Base-by-base conservation (phyloP, 23 red algal genomes). In the Gracilaria vermiculophylla region DNA sequence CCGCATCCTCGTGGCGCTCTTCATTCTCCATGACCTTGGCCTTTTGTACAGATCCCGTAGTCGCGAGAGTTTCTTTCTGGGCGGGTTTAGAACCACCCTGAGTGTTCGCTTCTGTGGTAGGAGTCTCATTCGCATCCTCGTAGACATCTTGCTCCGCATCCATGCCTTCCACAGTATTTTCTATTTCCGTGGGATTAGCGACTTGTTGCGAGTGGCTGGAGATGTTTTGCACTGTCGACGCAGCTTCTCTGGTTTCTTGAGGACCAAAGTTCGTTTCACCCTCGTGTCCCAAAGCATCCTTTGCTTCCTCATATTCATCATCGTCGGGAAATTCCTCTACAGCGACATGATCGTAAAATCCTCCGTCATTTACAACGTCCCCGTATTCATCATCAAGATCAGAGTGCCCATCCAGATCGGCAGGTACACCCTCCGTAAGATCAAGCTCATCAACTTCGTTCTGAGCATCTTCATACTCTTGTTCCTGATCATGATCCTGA, bases 351-450 rank as follows among this genome's bases (percentile, higher is more conserved):
- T 40, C 67, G 28, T 73, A 73, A 3, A 73, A 36, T 9, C 2
- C 67, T n/a, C 28, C 39, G 3, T 9, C n/a, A 10, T 73, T 10
- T 7, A 73, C 39, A 5, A 47, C 37, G 25, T 73, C 37, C 25
- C 47, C 67, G 47, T 25, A 45, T 1, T 73, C 55, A 27, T 60
- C 67, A 45, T 73, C 67, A 73, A 73, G 17, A 73, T 73, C 36
- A 48, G 67, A 73, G 42, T 73, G 67, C 23, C 7, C 39, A 25
- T 73, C 67, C 20, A 73, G 40, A 29, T 73, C 67, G 17, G 67
- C 67, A 12, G 67, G 67, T 14, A 42, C 42, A 4, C 67, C 67
- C 47, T 73, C 67, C 44, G 37, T 73, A 36, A 73, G 7, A 32
- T 73, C 67, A 2, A 73, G 37, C 16, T 73, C 67, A 13, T 73